Evolutionary conservation across 139 green algal genomes (phyloP), one percentile per base, ranked within the genome.

Genomic region (Edaphochlamys debaryana): DNA sequence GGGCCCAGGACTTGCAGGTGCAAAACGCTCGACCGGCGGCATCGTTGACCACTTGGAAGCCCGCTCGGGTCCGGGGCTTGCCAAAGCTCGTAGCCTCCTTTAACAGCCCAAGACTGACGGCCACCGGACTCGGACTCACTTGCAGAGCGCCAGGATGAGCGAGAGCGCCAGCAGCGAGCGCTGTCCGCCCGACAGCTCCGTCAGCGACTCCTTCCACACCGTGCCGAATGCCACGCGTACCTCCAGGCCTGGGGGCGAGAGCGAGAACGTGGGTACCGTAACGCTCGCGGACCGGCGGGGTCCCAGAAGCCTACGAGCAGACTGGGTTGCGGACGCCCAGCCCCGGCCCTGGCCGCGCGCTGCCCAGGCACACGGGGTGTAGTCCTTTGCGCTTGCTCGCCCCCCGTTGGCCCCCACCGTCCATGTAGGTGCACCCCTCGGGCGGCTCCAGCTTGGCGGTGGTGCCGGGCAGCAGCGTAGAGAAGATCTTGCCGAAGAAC

Each of bases 401-500:
- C n/a, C n/a, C n/a, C n/a, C n/a, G n/a, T n/a, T n/a, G n/a, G n/a
- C n/a, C 11, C 64, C 2, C 69, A 92, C 93, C 94, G 23, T 95
- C 92, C 85, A 96, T 63, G 88, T 97, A 98, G 48, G 90, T 91
- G 41, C 70, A 62, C 22, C 95, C 96, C 88, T 98, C 94, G 9
- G 92, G 92, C 20, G 97, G 95, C 60, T 98, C 95, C 70, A 99
- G 95, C 89, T 95, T 98, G 60, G 98, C 98, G 9, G 75, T 87
- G 34, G 97, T 96, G 62, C 97, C 97, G 0, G 98, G 98, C 77
- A 99, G 94, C 67, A 99, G 96, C 37, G 93, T 99, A 69, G 81
- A 92, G 89, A 99, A 99, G 87, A 99, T 99, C 86, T 92, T 91
- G 20, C 96, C 95, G 87, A 99, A 98, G 91, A 97, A 93, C n/a